A percentile compares a stretch with the other conserved stretches of the same genome.
These are phyloP conservation scores for Viola pubescens DNA, from an alignment of 441 rosid species.

Conservation along the genomic window DNA sequence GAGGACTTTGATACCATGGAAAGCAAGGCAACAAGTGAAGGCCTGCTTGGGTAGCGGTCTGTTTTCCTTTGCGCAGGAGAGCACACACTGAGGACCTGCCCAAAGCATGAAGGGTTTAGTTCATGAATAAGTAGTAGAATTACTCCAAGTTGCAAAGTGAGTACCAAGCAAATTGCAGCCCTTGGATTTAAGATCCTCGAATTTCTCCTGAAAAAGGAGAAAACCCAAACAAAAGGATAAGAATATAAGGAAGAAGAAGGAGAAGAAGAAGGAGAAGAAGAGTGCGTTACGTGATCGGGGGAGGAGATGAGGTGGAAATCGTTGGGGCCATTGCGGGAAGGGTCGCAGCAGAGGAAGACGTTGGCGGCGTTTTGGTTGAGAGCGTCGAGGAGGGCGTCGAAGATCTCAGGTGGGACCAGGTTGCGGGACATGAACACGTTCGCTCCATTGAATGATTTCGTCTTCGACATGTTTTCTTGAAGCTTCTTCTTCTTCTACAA, in stretches of 20 bases:
- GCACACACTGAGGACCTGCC: conserved; percentile 90
- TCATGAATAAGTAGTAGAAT: background rate
- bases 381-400: conserved; percentile 79
- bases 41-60: conserved; percentile 62
- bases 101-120: conserved; percentile 6
- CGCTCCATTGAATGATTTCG: conserved; percentile 60
- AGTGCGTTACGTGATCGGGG: conserved; percentile 45
- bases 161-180: conserved; percentile 84
- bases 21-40: conserved; percentile 90
- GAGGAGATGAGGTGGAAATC: conserved; percentile 89
- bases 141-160: background rate
- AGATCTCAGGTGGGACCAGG: conserved; percentile 84
- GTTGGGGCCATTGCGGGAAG: conserved; percentile 58
- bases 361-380: conserved; percentile 82
- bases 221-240: background rate
- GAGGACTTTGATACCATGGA: conserved; percentile 87
- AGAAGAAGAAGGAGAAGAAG: background rate
- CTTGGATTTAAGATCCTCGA: conserved; percentile 73
- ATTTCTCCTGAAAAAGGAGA: conserved; percentile 64
- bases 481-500: background rate
- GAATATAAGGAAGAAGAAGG: background rate
- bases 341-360: conserved; percentile 88
- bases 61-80: conserved; percentile 83
- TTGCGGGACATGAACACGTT: conserved; percentile 82
- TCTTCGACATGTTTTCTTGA: conserved; percentile 36